Percentiles rank a stretch among this genome's conserved stretches.
phyloP scores from a whole-genome alignment of 2,329 filamentous ascomycete species.

The Aspergillus transmontanensis region DNA sequence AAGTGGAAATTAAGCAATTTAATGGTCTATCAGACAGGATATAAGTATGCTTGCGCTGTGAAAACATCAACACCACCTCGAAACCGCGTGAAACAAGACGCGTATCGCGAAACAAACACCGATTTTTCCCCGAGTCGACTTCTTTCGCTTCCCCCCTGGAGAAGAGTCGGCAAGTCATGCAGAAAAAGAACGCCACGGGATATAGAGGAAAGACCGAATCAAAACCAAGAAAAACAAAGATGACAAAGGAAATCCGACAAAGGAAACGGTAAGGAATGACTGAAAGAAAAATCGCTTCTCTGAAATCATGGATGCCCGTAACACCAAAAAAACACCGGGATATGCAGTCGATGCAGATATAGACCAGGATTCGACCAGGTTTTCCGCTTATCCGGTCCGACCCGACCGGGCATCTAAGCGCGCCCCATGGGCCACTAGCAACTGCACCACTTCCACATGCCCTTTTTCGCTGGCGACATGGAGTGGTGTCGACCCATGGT shows the following conservation, averaged over 20 bases:
- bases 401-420: background rate
- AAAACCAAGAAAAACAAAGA: background rate
- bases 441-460: constrained; percentile 1
- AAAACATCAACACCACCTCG: background rate
- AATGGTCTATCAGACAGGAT: background rate
- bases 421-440: background rate
- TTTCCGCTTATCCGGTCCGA: background rate
- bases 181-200: background rate
- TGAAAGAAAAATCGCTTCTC: background rate
- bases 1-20: background rate
- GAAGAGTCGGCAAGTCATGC: background rate
- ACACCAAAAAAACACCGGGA: background rate
- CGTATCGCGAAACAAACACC: background rate
- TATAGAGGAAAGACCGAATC: background rate
- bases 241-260: background rate
- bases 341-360: background rate
- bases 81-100: background rate
- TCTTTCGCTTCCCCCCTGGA: background rate
- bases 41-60: background rate
- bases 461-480: constrained; percentile 1
- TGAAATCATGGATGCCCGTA: background rate
- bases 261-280: background rate
- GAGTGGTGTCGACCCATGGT: constrained; percentile 3
- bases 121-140: background rate
- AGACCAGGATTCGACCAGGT: background rate